Evolutionary conservation across 2,329 filamentous ascomycete species (phyloP), one percentile per base, ranked within the genome.

Genomic region (Neopestalotiopsis clavispora): DNA sequence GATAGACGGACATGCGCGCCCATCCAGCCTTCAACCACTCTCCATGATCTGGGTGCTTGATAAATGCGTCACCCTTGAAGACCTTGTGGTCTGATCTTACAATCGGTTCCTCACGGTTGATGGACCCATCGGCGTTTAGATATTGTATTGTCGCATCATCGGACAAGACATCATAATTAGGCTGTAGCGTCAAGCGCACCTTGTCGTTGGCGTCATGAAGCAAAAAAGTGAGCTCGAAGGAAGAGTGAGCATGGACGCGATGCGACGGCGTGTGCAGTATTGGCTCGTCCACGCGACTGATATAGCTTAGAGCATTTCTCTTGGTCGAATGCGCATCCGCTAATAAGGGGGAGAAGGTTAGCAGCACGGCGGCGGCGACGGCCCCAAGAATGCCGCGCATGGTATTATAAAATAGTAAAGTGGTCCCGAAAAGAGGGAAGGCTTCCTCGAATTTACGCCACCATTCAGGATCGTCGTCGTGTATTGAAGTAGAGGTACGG

Each of bases 101-200:
- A 70, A 98, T 88, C 45, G 86, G 83, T 76, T 97, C 92, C n/a
- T 87, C 84, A 28, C 84, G 82, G 65, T 81, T 84, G 49, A 97
- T 81, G 63, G 86, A 85, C 66, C 96, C 96, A 78, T 97, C 90
- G 12, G 86, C 78, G 67, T 86, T 90, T 57, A 97, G 80, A 77
- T 94, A 91, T 52, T 91, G 88, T 62, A 99, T 84, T 65, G 87
- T 88, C 9, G 95, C 92, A 74, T 92, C 90, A 17, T 94, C 87
- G 67, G 91, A 88, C 60, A 99, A 85, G 69, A 98, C 90, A 80
- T 98, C 94, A 82, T 97, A 90, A 78, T 98, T 98, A 4, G 96
- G 96, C 78, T 96, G 91, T 63, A 99, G 87, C 67, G 89, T 87
- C 66, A 99, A 87, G 72, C 94, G 93, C 75, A 98, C 85, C 73